A percentile compares a stretch with the other conserved stretches of the same genome.
These are phyloP conservation scores for Termitomyces sp. DNA, from an alignment of 768 basidiomycete species.

Conservation along the genomic window DNA sequence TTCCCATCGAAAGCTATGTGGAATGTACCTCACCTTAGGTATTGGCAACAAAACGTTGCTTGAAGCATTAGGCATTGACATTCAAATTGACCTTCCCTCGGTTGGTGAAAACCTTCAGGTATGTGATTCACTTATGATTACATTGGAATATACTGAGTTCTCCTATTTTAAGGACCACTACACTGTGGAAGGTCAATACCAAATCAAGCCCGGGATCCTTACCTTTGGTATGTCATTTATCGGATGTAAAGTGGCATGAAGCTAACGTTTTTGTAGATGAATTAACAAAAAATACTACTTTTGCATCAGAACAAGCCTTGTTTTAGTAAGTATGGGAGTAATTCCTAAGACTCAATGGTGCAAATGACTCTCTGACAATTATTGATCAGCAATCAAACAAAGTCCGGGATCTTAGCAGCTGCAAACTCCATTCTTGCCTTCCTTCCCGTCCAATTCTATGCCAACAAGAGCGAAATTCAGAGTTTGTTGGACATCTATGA, in stretches of 20 bases:
- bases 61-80: not conserved
- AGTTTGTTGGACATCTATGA: not conserved
- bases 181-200: not conserved
- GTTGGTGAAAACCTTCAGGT: constrained; percentile 1
- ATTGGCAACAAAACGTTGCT: not conserved
- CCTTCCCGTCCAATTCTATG: not conserved
- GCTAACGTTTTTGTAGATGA: not conserved
- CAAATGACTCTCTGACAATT: not conserved
- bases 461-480: not conserved
- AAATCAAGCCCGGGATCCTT: not conserved
- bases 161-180: not conserved
- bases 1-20: no score
- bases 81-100: not conserved
- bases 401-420: not conserved
- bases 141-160: not conserved
- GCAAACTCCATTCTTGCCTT: not conserved
- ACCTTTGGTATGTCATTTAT: not conserved
- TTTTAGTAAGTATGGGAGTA: not conserved
- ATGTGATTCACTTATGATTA: not conserved
- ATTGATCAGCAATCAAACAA: not conserved
- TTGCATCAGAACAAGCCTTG: not conserved
- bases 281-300: not conserved
- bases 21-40: not conserved
- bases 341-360: no score
- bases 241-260: no score